Base-by-base conservation (phyloP, 257 asterid genomes). In the Parsonsia alboflavescens region DNA sequence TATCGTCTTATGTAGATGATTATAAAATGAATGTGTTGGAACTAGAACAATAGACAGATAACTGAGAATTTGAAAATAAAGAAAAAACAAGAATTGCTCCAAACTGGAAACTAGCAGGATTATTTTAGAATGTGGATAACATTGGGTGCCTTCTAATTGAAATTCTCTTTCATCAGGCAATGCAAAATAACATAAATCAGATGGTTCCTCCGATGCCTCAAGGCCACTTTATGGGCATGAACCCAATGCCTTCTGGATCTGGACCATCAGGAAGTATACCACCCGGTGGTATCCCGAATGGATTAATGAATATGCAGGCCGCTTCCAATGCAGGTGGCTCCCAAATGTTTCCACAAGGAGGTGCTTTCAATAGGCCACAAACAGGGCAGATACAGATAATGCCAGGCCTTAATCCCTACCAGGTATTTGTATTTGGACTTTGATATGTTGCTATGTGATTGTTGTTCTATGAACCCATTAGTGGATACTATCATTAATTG, bases 361-460 rank as follows among this genome's bases (percentile, higher is more conserved):
- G 97, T 36, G 88, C 88, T 75, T 94, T 92, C 85, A 89, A 84
- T 84, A 84, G 99, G 82, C 90, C 93, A 67, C 98, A 86, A 75
- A 74, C 83, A 42, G 95, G 93, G 73, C 96, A 91, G 88, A 84
- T 88, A 90, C 97, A 88, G n/a, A 89, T 89, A 91, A 87, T 94
- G 89, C 96, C 95, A 21, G 98, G 97, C 61, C 86, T 86, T 36
- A 92, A 87, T 81, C 98, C 87, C 46, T 94, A 84, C 76, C 98
- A 92, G 98, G 98, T 93, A 62, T 80, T 69, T 36, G 46, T 45
- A 63, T 17, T 24, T 63, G 22, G 24, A 63, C 36, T 63, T 36
- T 7, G 5, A 63, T 7, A 30, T 30, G n/a, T 62, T 59, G 36
- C 21, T 26, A 7, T 28, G 19, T 28, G 41, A 61, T 28, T 28